phyloP scores from a whole-genome alignment of 2,329 filamentous ascomycete species.

The Thyridium curvatum region DNA sequence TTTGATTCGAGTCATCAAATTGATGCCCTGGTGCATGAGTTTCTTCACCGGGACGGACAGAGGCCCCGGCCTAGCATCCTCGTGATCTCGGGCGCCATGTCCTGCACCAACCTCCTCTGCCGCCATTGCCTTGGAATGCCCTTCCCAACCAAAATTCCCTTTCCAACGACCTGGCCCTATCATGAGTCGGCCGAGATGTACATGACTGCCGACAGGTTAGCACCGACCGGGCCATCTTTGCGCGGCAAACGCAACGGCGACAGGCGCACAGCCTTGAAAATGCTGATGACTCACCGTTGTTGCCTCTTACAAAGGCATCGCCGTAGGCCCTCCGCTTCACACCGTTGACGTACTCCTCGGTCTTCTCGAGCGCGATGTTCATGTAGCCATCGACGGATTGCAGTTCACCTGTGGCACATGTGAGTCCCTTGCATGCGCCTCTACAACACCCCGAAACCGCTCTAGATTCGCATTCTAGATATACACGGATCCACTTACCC shows the following conservation, averaged over 20 bases:
- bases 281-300: conserved; percentile 64
- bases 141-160: no score
- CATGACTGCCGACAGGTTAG: conserved; percentile 46
- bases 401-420: conserved; percentile 62
- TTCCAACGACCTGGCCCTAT: background rate
- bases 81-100: no score
- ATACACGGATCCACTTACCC: conserved; percentile 46
- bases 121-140: no score
- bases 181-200: conserved; percentile 60
- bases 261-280: background rate
- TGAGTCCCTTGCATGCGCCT: conserved; percentile 7
- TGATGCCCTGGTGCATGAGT: no score
- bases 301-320: conserved; percentile 91
- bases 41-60: no score
- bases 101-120: conserved; percentile 11
- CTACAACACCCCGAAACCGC: background rate
- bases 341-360: conserved; percentile 84
- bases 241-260: background rate
- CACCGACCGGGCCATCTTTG: background rate
- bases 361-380: conserved; percentile 98
- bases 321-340: conserved; percentile 78
- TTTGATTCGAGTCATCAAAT: no score
- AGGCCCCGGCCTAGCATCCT: no score
- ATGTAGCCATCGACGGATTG: conserved; percentile 99
- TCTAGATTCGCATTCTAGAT: background rate